Conservation (phyloP, 1,139 yeast genomes). For the Nakaseomyces sp. region DNA sequence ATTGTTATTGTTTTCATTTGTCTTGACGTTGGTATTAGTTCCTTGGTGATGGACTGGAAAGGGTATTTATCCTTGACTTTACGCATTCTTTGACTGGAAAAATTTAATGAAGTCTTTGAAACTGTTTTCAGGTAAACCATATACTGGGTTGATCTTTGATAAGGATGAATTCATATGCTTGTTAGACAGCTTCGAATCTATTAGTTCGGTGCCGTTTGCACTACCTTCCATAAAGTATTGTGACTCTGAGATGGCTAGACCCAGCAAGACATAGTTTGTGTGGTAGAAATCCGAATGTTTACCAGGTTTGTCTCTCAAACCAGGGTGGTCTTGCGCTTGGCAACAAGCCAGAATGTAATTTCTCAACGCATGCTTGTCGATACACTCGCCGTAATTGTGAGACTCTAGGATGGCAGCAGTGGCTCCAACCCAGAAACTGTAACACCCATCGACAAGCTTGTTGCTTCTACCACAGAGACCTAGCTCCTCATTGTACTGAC, state of each 20-base stretch:
- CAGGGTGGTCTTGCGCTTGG: constrained; percentile 55
- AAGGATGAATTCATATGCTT: constrained; percentile 19
- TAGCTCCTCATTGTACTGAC: constrained; percentile 70
- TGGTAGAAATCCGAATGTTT: constrained; percentile 78
- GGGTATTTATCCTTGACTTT: too few species aligned
- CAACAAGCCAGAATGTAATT: constrained; percentile 69
- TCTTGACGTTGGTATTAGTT: neutral
- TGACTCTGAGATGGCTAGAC: constrained; percentile 63
- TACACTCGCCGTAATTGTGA: constrained; percentile 30
- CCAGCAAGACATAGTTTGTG: constrained; percentile 75
- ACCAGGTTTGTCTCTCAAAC: constrained; percentile 84
- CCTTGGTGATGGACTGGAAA: neutral
- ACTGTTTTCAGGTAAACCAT: constrained; percentile 44
- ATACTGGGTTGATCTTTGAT: constrained; percentile 49
- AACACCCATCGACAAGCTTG: constrained; percentile 93
- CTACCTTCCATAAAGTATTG: constrained; percentile 26
- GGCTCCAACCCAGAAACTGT: constrained; percentile 93
- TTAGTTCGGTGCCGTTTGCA: constrained; percentile 11
- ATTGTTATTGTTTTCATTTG: neutral
- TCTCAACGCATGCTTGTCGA: constrained; percentile 48
- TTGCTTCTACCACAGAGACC: constrained; percentile 87
- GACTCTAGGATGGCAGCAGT: constrained; percentile 47
- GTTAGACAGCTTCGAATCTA: neutral
- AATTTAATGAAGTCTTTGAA: constrained; percentile 13
- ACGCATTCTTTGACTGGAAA: constrained; percentile 18